A percentile compares a stretch with the other conserved stretches of the same genome.
These are phyloP conservation scores for Phylloporus rhodoxanthus DNA, from an alignment of 768 basidiomycete genomes.

Conservation along the genomic window DNA sequence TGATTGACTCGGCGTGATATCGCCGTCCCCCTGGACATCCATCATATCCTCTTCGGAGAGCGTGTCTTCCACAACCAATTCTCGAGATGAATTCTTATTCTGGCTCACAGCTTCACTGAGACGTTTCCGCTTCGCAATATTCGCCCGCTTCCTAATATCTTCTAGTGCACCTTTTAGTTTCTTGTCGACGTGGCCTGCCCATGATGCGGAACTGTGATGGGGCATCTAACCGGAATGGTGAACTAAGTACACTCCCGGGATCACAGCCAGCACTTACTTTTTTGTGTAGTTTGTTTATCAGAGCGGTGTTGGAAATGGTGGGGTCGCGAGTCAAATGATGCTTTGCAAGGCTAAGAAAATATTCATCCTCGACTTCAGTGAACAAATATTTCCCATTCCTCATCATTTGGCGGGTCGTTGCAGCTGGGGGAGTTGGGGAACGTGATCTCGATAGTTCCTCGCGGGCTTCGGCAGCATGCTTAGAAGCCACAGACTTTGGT, in stretches of 20 bases:
- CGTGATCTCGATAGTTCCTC: constrained; percentile 5
- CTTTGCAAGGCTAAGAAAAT: constrained; percentile 39
- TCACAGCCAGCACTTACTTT: constrained; percentile 37
- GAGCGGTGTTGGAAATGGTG: constrained; percentile 32
- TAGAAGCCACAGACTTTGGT: neutral
- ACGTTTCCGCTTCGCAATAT: constrained; percentile 46
- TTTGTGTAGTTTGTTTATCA: constrained; percentile 36
- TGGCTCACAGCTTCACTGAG: neutral
- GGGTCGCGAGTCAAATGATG: constrained; percentile 46
- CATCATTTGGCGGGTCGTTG: constrained; percentile 24
- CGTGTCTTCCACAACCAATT: neutral
- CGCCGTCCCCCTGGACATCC: neutral
- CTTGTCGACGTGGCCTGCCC: constrained; percentile 37
- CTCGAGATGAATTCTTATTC: neutral
- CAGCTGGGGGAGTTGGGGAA: constrained; percentile 46
- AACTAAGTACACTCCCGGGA: neutral
- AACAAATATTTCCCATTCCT: constrained; percentile 37
- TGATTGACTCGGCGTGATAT: neutral
- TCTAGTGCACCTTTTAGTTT: constrained; percentile 38
- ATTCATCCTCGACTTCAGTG: constrained; percentile 47
- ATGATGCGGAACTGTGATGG: constrained; percentile 49
- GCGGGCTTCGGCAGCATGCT: neutral
- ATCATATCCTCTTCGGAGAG: constrained; percentile 1
- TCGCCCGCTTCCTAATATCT: constrained; percentile 43
- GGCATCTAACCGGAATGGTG: constrained; percentile 45